These are phyloP conservation scores for Flagelloscypha sp. DNA, from an alignment of 768 basidiomycete genomes.

Conservation along the genomic window DNA sequence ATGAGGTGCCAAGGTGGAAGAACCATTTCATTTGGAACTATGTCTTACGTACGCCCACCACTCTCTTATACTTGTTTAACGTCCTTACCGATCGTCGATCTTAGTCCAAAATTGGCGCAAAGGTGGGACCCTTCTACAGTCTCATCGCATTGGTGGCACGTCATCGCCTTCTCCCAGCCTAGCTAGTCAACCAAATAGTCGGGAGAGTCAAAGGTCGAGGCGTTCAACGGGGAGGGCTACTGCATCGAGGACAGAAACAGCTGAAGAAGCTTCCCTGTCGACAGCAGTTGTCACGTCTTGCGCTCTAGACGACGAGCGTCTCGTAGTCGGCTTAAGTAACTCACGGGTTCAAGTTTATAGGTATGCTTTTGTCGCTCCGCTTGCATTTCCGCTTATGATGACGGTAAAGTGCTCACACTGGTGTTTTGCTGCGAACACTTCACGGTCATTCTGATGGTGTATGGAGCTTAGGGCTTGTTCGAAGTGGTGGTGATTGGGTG, in stretches of 20 bases:
- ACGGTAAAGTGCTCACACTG: slow-evolving; percentile 69
- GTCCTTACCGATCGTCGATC: too few species aligned
- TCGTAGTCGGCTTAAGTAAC: slow-evolving; percentile 86
- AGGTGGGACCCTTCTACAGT: slow-evolving; percentile 61
- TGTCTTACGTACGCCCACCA: too few species aligned
- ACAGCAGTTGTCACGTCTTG: slow-evolving; percentile 79
- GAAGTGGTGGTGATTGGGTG: slow-evolving; percentile 45
- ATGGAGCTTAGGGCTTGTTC: slow-evolving; percentile 82
- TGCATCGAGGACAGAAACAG: slow-evolving; percentile 12
- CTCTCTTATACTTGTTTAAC: too few species aligned
- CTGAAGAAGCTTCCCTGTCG: slow-evolving; percentile 18
- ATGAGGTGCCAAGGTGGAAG: too few species aligned
- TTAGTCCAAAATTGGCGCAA: slow-evolving; percentile 82
- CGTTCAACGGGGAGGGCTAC: slow-evolving; percentile 13
- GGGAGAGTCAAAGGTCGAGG: slow-evolving; percentile 13
- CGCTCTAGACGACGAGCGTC: slow-evolving; percentile 73
- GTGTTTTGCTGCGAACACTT: slow-evolving; percentile 68
- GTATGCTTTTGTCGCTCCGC: too few species aligned
- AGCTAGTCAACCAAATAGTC: too few species aligned
- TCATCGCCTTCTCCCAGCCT: slow-evolving; percentile 30
- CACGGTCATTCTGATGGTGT: slow-evolving; percentile 85
- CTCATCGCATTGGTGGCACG: slow-evolving; percentile 41
- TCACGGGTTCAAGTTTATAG: slow-evolving; percentile 79
- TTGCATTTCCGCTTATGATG: too few species aligned
- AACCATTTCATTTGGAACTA: too few species aligned